Base-by-base conservation (phyloP, 768 basidiomycete species). In the Agrocybe chaxingu region DNA sequence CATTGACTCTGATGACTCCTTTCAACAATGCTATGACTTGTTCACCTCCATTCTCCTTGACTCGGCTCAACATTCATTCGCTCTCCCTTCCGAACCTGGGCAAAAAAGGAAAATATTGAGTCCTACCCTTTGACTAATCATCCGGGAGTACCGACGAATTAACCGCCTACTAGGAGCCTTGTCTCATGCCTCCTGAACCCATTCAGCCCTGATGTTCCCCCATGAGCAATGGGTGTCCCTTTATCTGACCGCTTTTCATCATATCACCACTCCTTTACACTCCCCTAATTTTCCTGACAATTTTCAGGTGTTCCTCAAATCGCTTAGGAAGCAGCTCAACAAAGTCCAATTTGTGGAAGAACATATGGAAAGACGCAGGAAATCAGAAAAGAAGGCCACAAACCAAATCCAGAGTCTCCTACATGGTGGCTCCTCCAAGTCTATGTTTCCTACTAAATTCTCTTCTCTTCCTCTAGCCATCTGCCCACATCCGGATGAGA, bases 301-400 rank as follows among this genome's bases (percentile, higher is more conserved):
- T 31, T 35, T 49, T 31, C 38, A 32, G n/a, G 8, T 8, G 5
- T 49, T 49, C 31, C 40, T 49, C 6, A 6, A 16, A 7, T 12
- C 30, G 0, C 4, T 34, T 11, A 10, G 48, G 19, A 49, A 49
- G 29, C 30, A 18, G n/a, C 48, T 49, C 2, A 41, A 49, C 40
- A 49, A 49, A 19, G 24, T 49, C 30, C 48, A 39, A 4, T 49
- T 41, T 42, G 48, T 40, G 37, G 48, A 49, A 34, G 48, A 16
- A 42, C 9, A 35, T 19, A 3, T 7, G 3, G 48, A 49, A 35
- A 8, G 39, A 11, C 2, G n/a, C n/a, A 40, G 39, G 8, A 3
- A 38, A 33, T 30, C 24, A 1, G 39, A 49, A 9, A 49, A 42
- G 16, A 16, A 19, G 8, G 31, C 49, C 8, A 35, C 12, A 7